A percentile compares a stretch with the other conserved stretches of the same genome.
Conservation (phyloP, 106 monocot species). For the Dendrobium chrysotoxum region DNA sequence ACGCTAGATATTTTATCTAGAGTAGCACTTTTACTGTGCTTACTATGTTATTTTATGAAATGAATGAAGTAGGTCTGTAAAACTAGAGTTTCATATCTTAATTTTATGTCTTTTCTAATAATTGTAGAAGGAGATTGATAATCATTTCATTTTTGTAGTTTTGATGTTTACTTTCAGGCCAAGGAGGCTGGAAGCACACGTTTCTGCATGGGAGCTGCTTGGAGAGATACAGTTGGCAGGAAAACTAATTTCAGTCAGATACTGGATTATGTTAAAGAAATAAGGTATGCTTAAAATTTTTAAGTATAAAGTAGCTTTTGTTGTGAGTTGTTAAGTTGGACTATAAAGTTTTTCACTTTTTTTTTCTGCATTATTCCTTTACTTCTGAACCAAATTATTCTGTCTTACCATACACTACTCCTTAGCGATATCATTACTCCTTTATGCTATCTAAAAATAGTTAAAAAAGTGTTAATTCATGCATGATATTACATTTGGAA, state of each 20-base stretch:
- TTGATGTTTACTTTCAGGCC: conserved; percentile 42
- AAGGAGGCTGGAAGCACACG: conserved; percentile 98
- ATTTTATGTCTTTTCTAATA: neutral
- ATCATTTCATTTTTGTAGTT: neutral
- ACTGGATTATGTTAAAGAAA: conserved; percentile 94
- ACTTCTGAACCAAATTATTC: neutral
- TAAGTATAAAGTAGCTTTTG: neutral
- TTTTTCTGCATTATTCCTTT: neutral
- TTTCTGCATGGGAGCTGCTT: conserved; percentile 99
- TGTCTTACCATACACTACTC: neutral
- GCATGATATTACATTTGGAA: neutral
- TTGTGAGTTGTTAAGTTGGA: neutral
- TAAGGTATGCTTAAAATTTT: conserved; percentile 46
- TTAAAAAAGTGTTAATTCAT: neutral
- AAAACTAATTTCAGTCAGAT: conserved; percentile 96
- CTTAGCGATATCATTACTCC: neutral
- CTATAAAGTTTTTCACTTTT: neutral
- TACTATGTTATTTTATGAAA: neutral
- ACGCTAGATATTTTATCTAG: neutral
- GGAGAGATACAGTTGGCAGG: conserved; percentile 95
- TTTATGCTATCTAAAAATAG: neutral
- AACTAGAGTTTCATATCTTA: neutral
- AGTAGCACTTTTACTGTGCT: neutral
- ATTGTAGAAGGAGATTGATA: neutral
- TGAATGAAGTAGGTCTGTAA: neutral